phyloP scores from a whole-genome alignment of 306 rosid genomes.

The Echinosophora koreensis region DNA sequence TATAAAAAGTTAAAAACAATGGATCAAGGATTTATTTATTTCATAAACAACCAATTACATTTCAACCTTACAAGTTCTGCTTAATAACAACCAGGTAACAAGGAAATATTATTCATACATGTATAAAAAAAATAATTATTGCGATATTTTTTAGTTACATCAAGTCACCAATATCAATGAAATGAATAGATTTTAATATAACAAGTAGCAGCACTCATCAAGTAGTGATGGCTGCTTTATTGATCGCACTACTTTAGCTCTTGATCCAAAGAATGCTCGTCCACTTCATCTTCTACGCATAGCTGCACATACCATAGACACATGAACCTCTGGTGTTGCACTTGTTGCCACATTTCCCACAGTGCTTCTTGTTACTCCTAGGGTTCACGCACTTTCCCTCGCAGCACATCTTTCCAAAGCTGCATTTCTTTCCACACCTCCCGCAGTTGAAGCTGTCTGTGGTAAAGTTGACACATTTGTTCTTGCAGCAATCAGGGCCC shows the following conservation, averaged over 20 bases:
- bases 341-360: slow-evolving; percentile 72
- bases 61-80: slow-evolving; percentile 3
- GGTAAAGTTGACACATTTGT: slow-evolving; percentile 58
- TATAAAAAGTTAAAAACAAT: neutral
- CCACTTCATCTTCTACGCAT: slow-evolving; percentile 49
- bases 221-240: slow-evolving; percentile 32
- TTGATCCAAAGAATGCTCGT: neutral
- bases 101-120: slow-evolving; percentile 3
- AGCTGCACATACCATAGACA: slow-evolving; percentile 73
- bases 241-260: neutral
- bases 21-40: neutral
- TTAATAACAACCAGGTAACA: neutral
- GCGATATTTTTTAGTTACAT: neutral
- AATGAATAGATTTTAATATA: slow-evolving; percentile 32
- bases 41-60: neutral
- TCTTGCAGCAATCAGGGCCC: slow-evolving; percentile 53
- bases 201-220: slow-evolving; percentile 5
- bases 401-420: slow-evolving; percentile 63
- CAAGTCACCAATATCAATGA: neutral
- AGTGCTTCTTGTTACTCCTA: slow-evolving; percentile 54
- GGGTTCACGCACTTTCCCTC: slow-evolving; percentile 74
- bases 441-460: slow-evolving; percentile 65
- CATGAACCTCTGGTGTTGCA: slow-evolving; percentile 56
- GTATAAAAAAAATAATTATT: neutral
- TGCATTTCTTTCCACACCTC: slow-evolving; percentile 72